These are phyloP conservation scores for Aspergillus floridensis DNA, from an alignment of 2,329 filamentous ascomycete genomes.

Conservation along the genomic window DNA sequence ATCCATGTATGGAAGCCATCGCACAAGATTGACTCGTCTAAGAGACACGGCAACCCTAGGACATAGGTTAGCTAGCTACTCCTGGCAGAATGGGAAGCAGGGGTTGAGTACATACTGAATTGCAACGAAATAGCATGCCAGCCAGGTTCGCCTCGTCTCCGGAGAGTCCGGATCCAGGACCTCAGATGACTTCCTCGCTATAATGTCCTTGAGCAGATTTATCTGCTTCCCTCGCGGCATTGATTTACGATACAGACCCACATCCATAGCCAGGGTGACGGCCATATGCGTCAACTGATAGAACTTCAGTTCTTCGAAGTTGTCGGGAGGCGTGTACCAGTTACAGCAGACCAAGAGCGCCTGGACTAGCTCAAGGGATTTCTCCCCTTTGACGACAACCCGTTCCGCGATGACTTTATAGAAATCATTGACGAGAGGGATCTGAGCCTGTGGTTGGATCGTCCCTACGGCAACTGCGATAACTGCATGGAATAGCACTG, in stretches of 20 bases:
- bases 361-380: conserved; percentile 80
- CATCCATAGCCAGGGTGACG: conserved; percentile 76
- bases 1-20: conserved; percentile 63
- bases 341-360: conserved; percentile 71
- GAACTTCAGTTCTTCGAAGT: conserved; percentile 83
- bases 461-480: conserved; percentile 54
- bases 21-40: conserved; percentile 56
- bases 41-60: conserved; percentile 57
- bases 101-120: conserved; percentile 47
- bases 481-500: conserved; percentile 59
- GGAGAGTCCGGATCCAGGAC: conserved; percentile 51
- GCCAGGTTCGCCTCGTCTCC: conserved; percentile 58
- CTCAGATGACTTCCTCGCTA: conserved; percentile 35
- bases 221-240: conserved; percentile 34
- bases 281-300: conserved; percentile 83
- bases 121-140: conserved; percentile 61
- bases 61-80: conserved; percentile 4
- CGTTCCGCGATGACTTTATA: conserved; percentile 72
- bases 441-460: conserved; percentile 57
- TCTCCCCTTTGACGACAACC: conserved; percentile 72
- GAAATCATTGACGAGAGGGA: conserved; percentile 64
- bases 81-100: too few relatives aligned
- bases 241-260: conserved; percentile 66
- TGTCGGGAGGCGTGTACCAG: conserved; percentile 82
- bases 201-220: conserved; percentile 39